phyloP scores from a whole-genome alignment of 73 alveolate genomes.

The Durusdinium trenchii region DNA sequence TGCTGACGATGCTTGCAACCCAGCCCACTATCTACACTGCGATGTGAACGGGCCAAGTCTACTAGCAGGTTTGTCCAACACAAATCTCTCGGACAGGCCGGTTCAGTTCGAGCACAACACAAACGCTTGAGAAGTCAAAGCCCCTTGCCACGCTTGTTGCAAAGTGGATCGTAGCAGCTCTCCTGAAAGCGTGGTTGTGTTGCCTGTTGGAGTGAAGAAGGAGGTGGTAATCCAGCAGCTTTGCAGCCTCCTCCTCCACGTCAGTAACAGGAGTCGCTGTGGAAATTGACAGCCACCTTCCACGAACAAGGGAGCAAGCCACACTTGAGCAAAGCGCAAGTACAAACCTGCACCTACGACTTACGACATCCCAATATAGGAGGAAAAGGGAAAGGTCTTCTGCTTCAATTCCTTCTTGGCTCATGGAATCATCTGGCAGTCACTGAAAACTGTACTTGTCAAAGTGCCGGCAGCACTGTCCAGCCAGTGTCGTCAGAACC shows the following conservation, averaged over 20 bases:
- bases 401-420: no score
- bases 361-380: no score
- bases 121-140: background rate
- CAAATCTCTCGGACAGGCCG: no score
- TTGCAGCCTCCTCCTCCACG: conserved; percentile 63
- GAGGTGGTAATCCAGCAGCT: background rate
- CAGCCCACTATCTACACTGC: no score
- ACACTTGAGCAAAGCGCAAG: background rate
- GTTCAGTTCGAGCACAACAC: no score
- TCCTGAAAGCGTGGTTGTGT: conserved; percentile 14
- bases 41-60: no score
- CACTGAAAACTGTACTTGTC: background rate
- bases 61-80: no score
- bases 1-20: no score
- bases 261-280: conserved; percentile 69
- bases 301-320: background rate
- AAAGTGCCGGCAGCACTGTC: background rate
- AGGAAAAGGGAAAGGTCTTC: no score
- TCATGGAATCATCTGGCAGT: no score
- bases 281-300: conserved; percentile 60
- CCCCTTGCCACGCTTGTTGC: conserved; percentile 74
- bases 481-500: conserved; percentile 63
- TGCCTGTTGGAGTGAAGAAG: background rate
- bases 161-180: conserved; percentile 83
- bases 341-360: background rate